Base-by-base conservation (phyloP, 2,329 filamentous ascomycete species). In the Diaporthe aspalathi region DNA sequence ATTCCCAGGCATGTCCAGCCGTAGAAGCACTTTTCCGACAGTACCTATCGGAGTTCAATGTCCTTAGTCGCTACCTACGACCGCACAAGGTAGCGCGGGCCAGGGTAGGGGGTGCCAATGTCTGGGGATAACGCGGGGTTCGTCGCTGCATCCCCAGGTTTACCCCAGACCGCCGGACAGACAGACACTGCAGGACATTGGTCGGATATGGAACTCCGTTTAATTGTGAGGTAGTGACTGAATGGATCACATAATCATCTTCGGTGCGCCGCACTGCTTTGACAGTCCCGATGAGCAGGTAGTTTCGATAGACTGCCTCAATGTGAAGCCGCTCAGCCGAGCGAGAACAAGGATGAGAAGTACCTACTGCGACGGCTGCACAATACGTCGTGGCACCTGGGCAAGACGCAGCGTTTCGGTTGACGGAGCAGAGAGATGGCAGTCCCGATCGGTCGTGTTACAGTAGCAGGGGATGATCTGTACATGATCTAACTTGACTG, bases 131-230 rank as follows among this genome's bases (percentile, higher is more conserved):
- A 2, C 53, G 53, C 53, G 53, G 53, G 53, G 53, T 56, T 38
- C 5, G 20, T 56, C 53, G 32, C 6, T 24, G 53, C n/a, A 22
- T 38, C 20, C 20, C 53, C 32, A 56, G n/a, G 32, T 38, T 56
- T 6, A 54, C n/a, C 47, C 29, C 29, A 35, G 20, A 38, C 50
- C 7, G 50, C 50, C 16, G 50, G 50, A 9, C 16, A 49, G 2
- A 12, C 5, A 3, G 24, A 24, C 11, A 11, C n/a, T 8, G 12
- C 7, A 24, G 24, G 50, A 32, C 27, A 0, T 38, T 38, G 53
- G 32, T 24, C 53, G 32, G 53, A 56, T 56, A 56, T 38, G 14
- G 53, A 56, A 38, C 20, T 16, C 53, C 53, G 53, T 56, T 12
- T 22, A 22, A 32, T 24, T 22, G 53, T n/a, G 53, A 6, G 32